phyloP scores from a whole-genome alignment of 2,329 filamentous ascomycete species.

The Clonostachys rosea region DNA sequence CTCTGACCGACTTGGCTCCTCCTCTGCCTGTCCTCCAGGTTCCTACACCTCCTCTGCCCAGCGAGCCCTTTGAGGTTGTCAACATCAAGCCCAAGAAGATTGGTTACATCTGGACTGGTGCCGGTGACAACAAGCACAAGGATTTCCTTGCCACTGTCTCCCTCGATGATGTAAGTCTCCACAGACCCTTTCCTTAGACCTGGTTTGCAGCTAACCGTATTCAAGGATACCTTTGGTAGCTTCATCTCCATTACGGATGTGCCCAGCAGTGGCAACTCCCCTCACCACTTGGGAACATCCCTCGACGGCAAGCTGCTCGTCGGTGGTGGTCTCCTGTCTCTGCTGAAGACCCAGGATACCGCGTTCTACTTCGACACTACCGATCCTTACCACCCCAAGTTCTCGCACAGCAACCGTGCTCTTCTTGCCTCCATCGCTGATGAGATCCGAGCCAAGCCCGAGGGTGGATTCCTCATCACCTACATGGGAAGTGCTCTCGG shows the following conservation, averaged over 20 bases:
- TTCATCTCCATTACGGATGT: constrained; percentile 55
- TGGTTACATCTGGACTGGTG: constrained; percentile 59
- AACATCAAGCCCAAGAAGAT: constrained; percentile 61
- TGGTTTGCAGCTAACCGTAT: not conserved
- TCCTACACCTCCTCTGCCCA: constrained; percentile 52
- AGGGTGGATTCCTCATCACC: constrained; percentile 26
- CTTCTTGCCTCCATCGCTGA: constrained; percentile 55
- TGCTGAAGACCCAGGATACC: constrained; percentile 57
- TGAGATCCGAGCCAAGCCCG: constrained; percentile 59
- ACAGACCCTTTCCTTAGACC: no score
- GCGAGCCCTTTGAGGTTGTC: constrained; percentile 44
- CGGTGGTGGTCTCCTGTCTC: constrained; percentile 52
- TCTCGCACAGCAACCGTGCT: constrained; percentile 55
- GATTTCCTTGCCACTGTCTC: constrained; percentile 55
- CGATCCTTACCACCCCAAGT: constrained; percentile 53
- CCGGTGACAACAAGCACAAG: constrained; percentile 55
- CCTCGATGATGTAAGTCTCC: constrained; percentile 45
- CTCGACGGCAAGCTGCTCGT: constrained; percentile 52
- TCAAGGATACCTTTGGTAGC: constrained; percentile 53
- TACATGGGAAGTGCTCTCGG: constrained; percentile 50
- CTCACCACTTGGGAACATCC: constrained; percentile 52
- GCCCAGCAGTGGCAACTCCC: constrained; percentile 53
- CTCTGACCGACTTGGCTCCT: constrained; percentile 41
- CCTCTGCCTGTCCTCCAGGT: constrained; percentile 54
- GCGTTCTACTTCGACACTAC: constrained; percentile 58